Evolutionary conservation across 805 yeast species (phyloP).

Genomic region (Barnettozyma populi): DNA sequence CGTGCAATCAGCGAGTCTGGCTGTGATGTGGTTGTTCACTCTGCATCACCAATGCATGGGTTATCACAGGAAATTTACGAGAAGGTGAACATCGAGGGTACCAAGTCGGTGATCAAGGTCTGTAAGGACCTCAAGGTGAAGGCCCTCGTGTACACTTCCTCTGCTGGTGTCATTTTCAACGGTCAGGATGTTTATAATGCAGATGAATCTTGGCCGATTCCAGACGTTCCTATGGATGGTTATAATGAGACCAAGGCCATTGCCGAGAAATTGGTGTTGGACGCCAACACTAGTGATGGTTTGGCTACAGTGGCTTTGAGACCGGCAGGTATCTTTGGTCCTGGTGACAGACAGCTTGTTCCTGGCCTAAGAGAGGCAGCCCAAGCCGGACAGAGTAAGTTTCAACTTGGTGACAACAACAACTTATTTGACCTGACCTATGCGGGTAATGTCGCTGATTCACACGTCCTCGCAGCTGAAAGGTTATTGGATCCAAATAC

Average conservation of each 20-base stretch:
- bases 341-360: constrained; percentile 94
- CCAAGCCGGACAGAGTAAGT: constrained; percentile 76
- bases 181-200: constrained; percentile 92
- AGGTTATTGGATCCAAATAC: constrained; percentile 48
- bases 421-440: constrained; percentile 95
- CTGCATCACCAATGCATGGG: constrained; percentile 96
- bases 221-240: constrained; percentile 89
- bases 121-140: constrained; percentile 44
- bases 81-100: constrained; percentile 89
- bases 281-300: constrained; percentile 54
- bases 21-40: constrained; percentile 82
- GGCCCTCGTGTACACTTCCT: constrained; percentile 88
- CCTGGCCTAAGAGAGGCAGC: constrained; percentile 89
- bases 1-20: constrained; percentile 51
- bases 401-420: constrained; percentile 91
- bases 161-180: constrained; percentile 95
- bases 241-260: constrained; percentile 91
- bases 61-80: constrained; percentile 74
- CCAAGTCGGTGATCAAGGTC: constrained; percentile 63
- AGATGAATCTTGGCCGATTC: constrained; percentile 92
- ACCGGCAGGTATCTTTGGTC: constrained; percentile 98
- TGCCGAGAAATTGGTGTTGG: constrained; percentile 79
- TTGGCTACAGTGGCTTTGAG: constrained; percentile 81
- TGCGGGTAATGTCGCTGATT: constrained; percentile 97
- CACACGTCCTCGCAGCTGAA: constrained; percentile 90